Evolutionary conservation across 2,329 filamentous ascomycete species (phyloP).

Genomic region (Eutypella sp.): DNA sequence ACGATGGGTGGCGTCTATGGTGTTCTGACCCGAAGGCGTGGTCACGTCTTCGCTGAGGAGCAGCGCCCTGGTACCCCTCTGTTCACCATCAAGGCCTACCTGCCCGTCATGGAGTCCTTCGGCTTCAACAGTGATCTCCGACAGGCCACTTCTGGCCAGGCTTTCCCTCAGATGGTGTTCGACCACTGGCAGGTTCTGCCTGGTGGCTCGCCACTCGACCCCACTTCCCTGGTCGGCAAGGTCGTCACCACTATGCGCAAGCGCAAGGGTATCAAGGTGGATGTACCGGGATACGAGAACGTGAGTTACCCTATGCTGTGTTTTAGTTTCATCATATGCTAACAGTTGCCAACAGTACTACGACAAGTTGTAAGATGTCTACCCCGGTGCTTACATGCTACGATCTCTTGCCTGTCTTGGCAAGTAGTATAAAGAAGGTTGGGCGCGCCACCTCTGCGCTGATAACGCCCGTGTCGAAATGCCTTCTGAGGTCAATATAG

Average conservation of each 20-base stretch:
- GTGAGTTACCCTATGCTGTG: conserved; percentile 54
- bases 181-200: conserved; percentile 97
- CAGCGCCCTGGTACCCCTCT: conserved; percentile 98
- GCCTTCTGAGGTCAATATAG: conserved; percentile 19
- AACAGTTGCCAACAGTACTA: conserved; percentile 69
- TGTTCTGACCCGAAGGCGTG: conserved; percentile 94
- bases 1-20: conserved; percentile 99
- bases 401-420: conserved; percentile 38
- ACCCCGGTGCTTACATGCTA: conserved; percentile 40
- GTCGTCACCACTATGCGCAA: conserved; percentile 90
- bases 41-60: conserved; percentile 98
- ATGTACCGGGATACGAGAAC: conserved; percentile 90
- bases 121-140: conserved; percentile 98
- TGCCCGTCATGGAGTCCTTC: conserved; percentile 96
- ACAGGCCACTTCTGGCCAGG: conserved; percentile 88
- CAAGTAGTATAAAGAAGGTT: conserved; percentile 36
- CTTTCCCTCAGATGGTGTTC: conserved; percentile 98
- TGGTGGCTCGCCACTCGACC: conserved; percentile 86
- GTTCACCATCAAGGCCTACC: conserved; percentile 98
- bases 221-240: conserved; percentile 73
- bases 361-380: conserved; percentile 85
- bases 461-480: conserved; percentile 20
- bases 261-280: conserved; percentile 98
- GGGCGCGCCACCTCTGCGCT: conserved; percentile 20
- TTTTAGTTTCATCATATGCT: conserved; percentile 19